A percentile compares a stretch with the other conserved stretches of the same genome.
Evolutionary conservation across 345 rosid genomes (phyloP).

Genomic region (Eucalyptus cloeziana): DNA sequence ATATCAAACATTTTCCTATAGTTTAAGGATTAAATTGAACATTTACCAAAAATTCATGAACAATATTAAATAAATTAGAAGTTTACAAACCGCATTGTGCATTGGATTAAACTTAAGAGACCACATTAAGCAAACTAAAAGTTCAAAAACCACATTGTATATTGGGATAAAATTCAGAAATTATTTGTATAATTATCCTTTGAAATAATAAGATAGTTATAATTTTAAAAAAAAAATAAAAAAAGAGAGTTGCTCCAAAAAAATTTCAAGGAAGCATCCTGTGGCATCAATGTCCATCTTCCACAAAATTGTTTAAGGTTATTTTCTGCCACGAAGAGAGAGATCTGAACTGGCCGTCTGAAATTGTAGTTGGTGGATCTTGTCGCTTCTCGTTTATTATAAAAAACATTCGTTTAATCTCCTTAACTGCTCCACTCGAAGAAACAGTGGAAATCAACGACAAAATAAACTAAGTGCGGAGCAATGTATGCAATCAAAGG

Average conservation of each 20-base stretch:
- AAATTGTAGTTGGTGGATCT: not conserved
- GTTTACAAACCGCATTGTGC: too few relatives aligned
- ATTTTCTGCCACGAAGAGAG: not conserved
- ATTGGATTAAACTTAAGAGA: too few relatives aligned
- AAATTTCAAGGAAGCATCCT: not conserved
- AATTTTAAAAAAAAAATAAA: too few relatives aligned
- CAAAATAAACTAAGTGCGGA: not conserved
- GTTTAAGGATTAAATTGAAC: too few relatives aligned
- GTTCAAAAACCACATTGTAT: accelerated
- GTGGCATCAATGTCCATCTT: not conserved
- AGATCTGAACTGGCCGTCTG: not conserved
- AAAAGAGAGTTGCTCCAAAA: not conserved
- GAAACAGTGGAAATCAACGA: not conserved
- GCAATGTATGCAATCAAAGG: not conserved
- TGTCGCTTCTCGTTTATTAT: not conserved
- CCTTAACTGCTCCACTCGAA: not conserved
- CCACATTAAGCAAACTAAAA: not conserved
- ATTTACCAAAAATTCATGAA: too few relatives aligned
- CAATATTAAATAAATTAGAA: too few relatives aligned
- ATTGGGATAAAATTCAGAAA: not conserved
- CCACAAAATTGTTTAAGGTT: not conserved
- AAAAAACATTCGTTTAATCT: not conserved
- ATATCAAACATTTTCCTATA: too few relatives aligned
- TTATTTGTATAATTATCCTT: not conserved
- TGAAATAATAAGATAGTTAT: not conserved